Evolutionary conservation across 176 grass and related monocot species (phyloP).

Genomic region (Saccharum spontaneum): DNA sequence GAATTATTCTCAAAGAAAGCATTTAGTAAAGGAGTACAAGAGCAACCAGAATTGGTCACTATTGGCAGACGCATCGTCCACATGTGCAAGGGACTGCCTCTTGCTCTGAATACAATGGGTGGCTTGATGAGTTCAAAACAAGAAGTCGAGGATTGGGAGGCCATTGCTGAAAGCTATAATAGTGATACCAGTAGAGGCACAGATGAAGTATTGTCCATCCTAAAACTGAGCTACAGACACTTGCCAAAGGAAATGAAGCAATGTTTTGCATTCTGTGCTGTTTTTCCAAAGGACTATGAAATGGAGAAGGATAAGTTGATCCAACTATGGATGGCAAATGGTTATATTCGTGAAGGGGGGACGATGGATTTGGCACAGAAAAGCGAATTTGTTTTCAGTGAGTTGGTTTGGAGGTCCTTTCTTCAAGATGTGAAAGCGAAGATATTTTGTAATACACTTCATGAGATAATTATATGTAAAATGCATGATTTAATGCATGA

Average conservation of each 20-base stretch:
- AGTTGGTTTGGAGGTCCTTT: conserved; percentile 30
- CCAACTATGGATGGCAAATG: conserved; percentile 24
- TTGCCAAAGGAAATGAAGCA: conserved; percentile 22
- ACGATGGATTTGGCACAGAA: background rate
- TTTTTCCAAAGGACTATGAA: conserved; percentile 10
- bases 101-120: conserved; percentile 36
- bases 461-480: background rate
- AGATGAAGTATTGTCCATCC: background rate
- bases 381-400: background rate
- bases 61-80: conserved; percentile 16
- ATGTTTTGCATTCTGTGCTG: conserved; percentile 19
- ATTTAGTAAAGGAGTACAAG: conserved; percentile 8
- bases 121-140: conserved; percentile 39
- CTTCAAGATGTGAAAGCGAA: conserved; percentile 11
- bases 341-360: background rate
- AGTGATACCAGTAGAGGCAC: background rate
- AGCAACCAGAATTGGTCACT: background rate
- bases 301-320: conserved; percentile 6
- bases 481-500: conserved; percentile 42
- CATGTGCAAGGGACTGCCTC: conserved; percentile 33
- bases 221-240: conserved; percentile 15
- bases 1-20: conserved; percentile 29
- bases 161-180: background rate
- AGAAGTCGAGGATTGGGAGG: conserved; percentile 8
- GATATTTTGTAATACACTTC: background rate